Evolutionary conservation across 2,329 filamentous ascomycete species (phyloP), one percentile per base, ranked within the genome.

Genomic region (Alternaria viburni): DNA sequence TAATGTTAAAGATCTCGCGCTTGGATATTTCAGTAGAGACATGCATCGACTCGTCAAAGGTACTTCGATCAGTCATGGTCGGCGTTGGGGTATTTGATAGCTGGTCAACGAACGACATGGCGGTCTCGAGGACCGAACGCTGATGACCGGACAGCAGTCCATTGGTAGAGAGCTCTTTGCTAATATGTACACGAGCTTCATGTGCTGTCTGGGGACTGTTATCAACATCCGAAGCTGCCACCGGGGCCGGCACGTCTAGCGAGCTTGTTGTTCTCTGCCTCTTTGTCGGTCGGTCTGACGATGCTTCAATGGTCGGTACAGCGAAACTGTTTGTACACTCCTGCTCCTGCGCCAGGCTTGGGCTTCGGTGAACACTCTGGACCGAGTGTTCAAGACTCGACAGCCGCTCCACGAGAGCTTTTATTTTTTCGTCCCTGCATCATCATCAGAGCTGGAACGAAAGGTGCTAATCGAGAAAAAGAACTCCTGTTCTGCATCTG

Each of bases 31-130:
- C 73, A 1, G 71, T 77, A 7, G 69, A 62, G 9, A 69, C 62
- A 23, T 72, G 67, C 66, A 70, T 69, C 8, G 68, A 70, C 59
- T 69, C 70, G 26, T 72, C 65, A 52, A 74, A 75, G 6, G 69
- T 71, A 52, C 70, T 71, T 17, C 69, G 67, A 21, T 77, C 73
- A 17, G 61, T 69, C 54, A 67, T 67, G 6, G 62, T 59, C 7
- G 73, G 68, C 2, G 65, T 67, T 15, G 71, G 70, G 8, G 68
- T 68, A 25, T 71, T 69, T 0, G 74, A 73, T 10, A 77, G 44
- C 17, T 76, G 71, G 50, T 77, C 75, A 19, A 77, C 73, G 41
- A 77, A 76, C 0, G 72, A 69, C 11, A 77, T 71, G 6, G 74
- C 75, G 0, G 68, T 74, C 52, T 77, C 72, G 19, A 77, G 69